Evolutionary conservation across 495 filamentous ascomycete species (phyloP).

Genomic region (Aspergillus steynii): DNA sequence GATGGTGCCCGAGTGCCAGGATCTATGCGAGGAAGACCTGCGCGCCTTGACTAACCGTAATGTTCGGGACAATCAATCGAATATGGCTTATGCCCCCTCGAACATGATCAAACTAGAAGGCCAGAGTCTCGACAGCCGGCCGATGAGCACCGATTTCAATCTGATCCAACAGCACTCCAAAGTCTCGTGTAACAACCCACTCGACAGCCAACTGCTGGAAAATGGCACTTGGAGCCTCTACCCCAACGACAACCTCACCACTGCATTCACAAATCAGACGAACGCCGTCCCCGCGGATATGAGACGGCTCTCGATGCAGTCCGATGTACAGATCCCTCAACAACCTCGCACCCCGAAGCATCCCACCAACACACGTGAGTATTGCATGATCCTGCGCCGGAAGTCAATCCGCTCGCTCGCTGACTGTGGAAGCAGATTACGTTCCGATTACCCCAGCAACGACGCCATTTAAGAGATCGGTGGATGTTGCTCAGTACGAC

Average conservation of each 20-base stretch:
- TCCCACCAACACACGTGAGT: conserved; percentile 51
- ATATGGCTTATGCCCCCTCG: conserved; percentile 22
- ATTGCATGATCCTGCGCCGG: background rate
- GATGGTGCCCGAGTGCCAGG: conserved; percentile 28
- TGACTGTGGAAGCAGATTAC: conserved; percentile 35
- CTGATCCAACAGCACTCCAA: conserved; percentile 29
- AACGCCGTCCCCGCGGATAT: conserved; percentile 26
- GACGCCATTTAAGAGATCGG: conserved; percentile 46
- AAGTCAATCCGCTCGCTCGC: conserved; percentile 1
- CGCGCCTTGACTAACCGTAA: conserved; percentile 28
- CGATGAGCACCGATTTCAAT: conserved; percentile 24
- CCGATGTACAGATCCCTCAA: conserved; percentile 37
- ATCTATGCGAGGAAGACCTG: conserved; percentile 39
- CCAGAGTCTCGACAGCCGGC: conserved; percentile 16
- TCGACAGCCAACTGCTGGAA: conserved; percentile 20
- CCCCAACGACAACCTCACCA: conserved; percentile 18
- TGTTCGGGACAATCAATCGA: conserved; percentile 20
- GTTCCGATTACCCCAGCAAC: conserved; percentile 50
- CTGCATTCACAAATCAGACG: conserved; percentile 23
- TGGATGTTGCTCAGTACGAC: conserved; percentile 41
- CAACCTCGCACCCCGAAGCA: conserved; percentile 61
- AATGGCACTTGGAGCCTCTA: conserved; percentile 33
- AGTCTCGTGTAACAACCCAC: conserved; percentile 10
- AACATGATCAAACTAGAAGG: conserved; percentile 19
- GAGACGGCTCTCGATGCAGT: conserved; percentile 42